Base-by-base conservation (phyloP, 2,329 filamentous ascomycete genomes). In the Atkinsonella hypoxylon region DNA sequence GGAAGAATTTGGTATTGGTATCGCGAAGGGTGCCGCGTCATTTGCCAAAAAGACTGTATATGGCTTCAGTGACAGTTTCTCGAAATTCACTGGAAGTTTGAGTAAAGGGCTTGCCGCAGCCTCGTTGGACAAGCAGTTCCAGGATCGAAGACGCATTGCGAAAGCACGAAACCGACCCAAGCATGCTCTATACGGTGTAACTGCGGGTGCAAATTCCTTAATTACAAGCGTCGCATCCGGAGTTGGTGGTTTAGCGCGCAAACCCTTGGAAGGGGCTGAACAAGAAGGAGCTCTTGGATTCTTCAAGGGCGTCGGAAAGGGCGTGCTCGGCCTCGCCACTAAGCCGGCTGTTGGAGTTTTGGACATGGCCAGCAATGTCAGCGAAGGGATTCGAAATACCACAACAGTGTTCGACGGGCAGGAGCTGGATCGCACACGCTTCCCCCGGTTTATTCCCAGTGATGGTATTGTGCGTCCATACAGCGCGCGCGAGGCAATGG, bases 1-100 rank as follows among this genome's bases (percentile, higher is more conserved):
- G 2, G 91, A 97, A 66, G 91, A 98, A 57, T 83, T 98, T 50
- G 94, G 93, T 18, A 76, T 95, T 40, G 93, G 93, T 17, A 95
- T 98, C 55, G 94, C 93, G 36, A 96, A 96, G 67, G 93, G 93
- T 39, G 93, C 94, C 11, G 91, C 89, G 0, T 95, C 89, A 56
- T 97, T 98, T 62, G 87, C 96, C 58, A 98, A 98, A 76, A 98
- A 98, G 70, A 95, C 89, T 0, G 91, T 98, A 11, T 98, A 95
- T 67, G 94, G 93, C 44, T 87, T 98, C 65, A 94, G 87, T 1
- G 94, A 98, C 72, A 95, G 89, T 62, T 90, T 98, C 71, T 93
- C 90, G 59, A 98, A 98, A 65, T 87, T 97, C 64, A 98, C 94
- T 1, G 94, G 94, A 49, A 95, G 89, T 66, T 86, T 98, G 67